Base-by-base conservation (phyloP, 306 rosid genomes). In the Pueraria montana region DNA sequence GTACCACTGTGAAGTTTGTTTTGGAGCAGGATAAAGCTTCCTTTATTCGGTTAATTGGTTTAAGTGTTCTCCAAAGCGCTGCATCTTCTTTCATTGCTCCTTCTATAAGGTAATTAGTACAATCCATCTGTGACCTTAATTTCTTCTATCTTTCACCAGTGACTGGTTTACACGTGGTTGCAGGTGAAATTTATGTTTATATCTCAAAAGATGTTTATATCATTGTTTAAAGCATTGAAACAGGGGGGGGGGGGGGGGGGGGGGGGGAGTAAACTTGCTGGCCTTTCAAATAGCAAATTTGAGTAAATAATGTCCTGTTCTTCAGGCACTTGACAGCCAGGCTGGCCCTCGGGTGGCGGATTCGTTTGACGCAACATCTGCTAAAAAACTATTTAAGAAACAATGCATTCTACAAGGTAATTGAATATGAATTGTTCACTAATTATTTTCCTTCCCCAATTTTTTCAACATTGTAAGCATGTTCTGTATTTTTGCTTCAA, bases 341-440 rank as follows among this genome's bases (percentile, higher is more conserved):
- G 90, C 83, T 96, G 84, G 99, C 99, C 80, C 96, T 96, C 76
- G 97, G 98, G 76, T 94, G 99, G 98, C 91, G 99, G 88, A 92
- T 92, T 80, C 95, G 97, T 56, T 91, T 96, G 93, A 96, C 99
- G 21, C 89, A 92, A 69, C 98, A 96, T 89, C 90, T 96, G 63
- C 91, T 94, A 49, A 91, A 91, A 76, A 90, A 88, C 81, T 96
- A 96, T 82, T 84, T 92, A 92, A 88, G 89, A 90, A 92, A 87
- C 84, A 96, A 96, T 87, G 98, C 98, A 26, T 94, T 96, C 85
- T 96, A 96, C 86, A 96, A 96, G 99, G 99, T 96, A 86, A 68
- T 34, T 27, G 66, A 68, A 77, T 83, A 21, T 67, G 58, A 78
- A 46, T 12, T 83, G 68, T 83, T 81, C 14, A 13, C 58, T 36